Conservation (phyloP, 371 early-diverging fungal species). For the Furculomyces boomerangus region DNA sequence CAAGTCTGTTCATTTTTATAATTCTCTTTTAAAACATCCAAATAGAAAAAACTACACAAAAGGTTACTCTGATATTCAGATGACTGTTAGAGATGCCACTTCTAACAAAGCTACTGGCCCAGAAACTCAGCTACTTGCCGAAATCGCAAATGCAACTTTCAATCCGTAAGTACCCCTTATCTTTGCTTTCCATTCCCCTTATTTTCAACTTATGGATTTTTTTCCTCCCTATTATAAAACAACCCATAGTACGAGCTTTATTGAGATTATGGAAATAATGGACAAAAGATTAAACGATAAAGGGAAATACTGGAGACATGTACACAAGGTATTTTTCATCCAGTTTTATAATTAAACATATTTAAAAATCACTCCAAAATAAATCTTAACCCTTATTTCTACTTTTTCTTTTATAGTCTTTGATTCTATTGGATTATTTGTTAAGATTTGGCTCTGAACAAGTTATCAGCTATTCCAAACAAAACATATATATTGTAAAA, state of each 20-base stretch:
- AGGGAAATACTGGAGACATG: conserved; percentile 96
- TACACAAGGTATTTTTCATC: conserved; percentile 57
- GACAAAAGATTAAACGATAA: conserved; percentile 92
- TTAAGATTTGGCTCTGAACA: conserved; percentile 69
- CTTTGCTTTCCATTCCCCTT: not conserved
- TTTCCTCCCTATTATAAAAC: not conserved
- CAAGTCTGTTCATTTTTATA: not conserved
- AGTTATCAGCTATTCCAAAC: conserved; percentile 70
- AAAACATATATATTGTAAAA: conserved; percentile 81
- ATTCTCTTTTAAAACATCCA: not conserved
- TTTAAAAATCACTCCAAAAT: not conserved
- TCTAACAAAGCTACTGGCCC: conserved; percentile 84
- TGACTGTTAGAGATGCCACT: conserved; percentile 88
- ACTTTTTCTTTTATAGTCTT: conserved; percentile 19
- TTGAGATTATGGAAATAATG: conserved; percentile 92
- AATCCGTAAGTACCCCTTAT: conserved; percentile 43
- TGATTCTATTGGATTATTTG: conserved; percentile 43
- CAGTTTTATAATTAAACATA: conserved; percentile 2
- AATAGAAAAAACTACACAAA: conserved; percentile 85
- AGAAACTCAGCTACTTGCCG: conserved; percentile 66
- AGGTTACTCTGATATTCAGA: conserved; percentile 88
- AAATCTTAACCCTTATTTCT: not conserved
- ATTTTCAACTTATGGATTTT: not conserved
- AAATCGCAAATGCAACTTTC: conserved; percentile 72
- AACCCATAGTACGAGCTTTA: conserved; percentile 59